phyloP scores from a whole-genome alignment of 805 yeast species.

The Lachancea lanzarotensis region DNA sequence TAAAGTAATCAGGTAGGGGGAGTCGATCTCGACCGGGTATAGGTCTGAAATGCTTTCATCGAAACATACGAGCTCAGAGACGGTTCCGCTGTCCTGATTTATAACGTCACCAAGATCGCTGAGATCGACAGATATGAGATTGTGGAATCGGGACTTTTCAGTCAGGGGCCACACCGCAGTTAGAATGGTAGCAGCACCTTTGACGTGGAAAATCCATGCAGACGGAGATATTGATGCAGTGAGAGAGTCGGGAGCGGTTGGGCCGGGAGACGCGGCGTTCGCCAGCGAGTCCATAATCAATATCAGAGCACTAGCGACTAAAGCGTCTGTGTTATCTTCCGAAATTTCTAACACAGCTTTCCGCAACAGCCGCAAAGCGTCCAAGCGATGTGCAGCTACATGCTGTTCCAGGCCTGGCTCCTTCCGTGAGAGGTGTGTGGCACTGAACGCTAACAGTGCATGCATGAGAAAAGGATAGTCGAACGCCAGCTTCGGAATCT shows the following conservation, averaged over 20 bases:
- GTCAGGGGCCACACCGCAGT: slow-evolving; percentile 95
- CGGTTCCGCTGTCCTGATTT: slow-evolving; percentile 33
- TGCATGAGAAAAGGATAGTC: slow-evolving; percentile 89
- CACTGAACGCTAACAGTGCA: slow-evolving; percentile 81
- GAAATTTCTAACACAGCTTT: slow-evolving; percentile 83
- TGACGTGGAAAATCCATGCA: slow-evolving; percentile 95
- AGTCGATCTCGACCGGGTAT: slow-evolving; percentile 75
- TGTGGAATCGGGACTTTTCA: slow-evolving; percentile 56
- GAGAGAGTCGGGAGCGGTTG: slow-evolving; percentile 21
- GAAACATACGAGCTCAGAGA: slow-evolving; percentile 67
- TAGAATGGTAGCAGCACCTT: slow-evolving; percentile 92
- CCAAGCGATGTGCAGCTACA: slow-evolving; percentile 81
- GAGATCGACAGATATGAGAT: slow-evolving; percentile 76
- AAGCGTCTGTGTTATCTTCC: slow-evolving; percentile 82
- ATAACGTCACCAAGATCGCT: slow-evolving; percentile 75
- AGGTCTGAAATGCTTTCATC: slow-evolving; percentile 79
- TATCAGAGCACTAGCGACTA: slow-evolving; percentile 86
- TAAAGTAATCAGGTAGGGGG: slow-evolving; percentile 82
- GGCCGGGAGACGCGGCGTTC: slow-evolving; percentile 55
- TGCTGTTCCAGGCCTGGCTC: slow-evolving; percentile 71
- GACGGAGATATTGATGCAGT: slow-evolving; percentile 65
- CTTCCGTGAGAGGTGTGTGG: slow-evolving; percentile 79
- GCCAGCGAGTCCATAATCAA: slow-evolving; percentile 91
- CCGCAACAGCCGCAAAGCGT: slow-evolving; percentile 71
- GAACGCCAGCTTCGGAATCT: slow-evolving; percentile 84